Evolutionary conservation across 352 stramenopile genomes (phyloP), one percentile per base, ranked within the genome.

Genomic region (Pythium pyrilobum): DNA sequence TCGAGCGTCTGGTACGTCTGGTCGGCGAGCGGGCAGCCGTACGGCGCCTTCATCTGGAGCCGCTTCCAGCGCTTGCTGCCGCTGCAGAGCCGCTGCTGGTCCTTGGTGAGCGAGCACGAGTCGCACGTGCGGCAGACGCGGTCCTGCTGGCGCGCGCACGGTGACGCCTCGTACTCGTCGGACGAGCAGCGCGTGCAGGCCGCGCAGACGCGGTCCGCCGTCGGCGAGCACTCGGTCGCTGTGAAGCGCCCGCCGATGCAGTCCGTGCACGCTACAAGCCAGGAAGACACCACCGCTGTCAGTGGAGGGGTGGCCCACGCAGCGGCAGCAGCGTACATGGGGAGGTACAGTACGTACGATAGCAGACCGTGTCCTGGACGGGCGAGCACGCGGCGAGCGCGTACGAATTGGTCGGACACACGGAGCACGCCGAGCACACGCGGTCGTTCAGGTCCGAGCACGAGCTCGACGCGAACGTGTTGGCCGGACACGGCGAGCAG

Each of bases 61-160:
- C 72, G 63, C 37, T 77, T 72, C 80, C 80, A 92, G 36, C 81
- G 71, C 11, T 70, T 66, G 51, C 77, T 89, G 21, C 52, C 54
- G 29, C 72, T 48, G 44, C 81, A 92, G 41, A 73, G 23, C 15
- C 45, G 52, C 33, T 88, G 67, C 61, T 92, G 81, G 16, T 71
- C 74, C 16, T 55, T 57, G 5, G 75, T 87, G 28, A 92, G 66
- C 4, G 69, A 59, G 36, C 81, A 92, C 43, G 79, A 90, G 60
- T 90, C 74, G 49, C 79, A 92, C 24, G 77, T 77, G 40, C 69
- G 77, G 31, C 81, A 90, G n/a, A 89, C 56, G 15, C 81, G 81
- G 28, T 92, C 48, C 15, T 60, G 52, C 11, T 78, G 77, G 21
- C 75, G 72, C 5, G 53, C 57, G 25, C 81, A 90, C 20, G 75